These are phyloP conservation scores for Voacanga thouarsii DNA, from an alignment of 257 asterid species.

Conservation along the genomic window DNA sequence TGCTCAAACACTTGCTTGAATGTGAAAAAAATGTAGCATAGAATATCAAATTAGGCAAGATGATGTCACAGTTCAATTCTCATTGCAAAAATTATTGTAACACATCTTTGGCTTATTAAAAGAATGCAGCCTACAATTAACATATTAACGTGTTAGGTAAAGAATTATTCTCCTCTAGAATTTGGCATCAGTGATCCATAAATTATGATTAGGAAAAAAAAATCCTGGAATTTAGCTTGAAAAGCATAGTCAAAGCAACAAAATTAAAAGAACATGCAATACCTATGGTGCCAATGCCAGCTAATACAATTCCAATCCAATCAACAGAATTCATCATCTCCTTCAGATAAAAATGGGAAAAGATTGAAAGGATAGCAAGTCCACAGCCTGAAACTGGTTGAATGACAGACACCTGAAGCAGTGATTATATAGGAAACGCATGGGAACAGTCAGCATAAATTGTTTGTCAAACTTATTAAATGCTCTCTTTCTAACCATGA, in stretches of 20 bases:
- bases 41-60: background rate
- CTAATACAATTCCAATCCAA: slow-evolving; percentile 91
- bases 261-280: slow-evolving; percentile 35
- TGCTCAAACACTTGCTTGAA: background rate
- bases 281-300: slow-evolving; percentile 99
- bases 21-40: background rate
- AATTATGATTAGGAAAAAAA: background rate
- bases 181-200: background rate
- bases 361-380: slow-evolving; percentile 90
- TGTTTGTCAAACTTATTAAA: background rate
- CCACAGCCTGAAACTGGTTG: slow-evolving; percentile 99
- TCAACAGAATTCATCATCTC: slow-evolving; percentile 93
- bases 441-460: slow-evolving; percentile 7
- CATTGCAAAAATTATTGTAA: background rate
- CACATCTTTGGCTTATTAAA: background rate
- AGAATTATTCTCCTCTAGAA: background rate
- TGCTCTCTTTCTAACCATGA: background rate
- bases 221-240: background rate
- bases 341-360: slow-evolving; percentile 94
- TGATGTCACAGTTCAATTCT: background rate
- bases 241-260: background rate
- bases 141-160: background rate
- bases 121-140: background rate
- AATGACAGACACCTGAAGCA: slow-evolving; percentile 77
- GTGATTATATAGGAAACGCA: slow-evolving; percentile 11